Conservation (phyloP, 2,329 filamentous ascomycete genomes). For the Apiospora koreana region DNA sequence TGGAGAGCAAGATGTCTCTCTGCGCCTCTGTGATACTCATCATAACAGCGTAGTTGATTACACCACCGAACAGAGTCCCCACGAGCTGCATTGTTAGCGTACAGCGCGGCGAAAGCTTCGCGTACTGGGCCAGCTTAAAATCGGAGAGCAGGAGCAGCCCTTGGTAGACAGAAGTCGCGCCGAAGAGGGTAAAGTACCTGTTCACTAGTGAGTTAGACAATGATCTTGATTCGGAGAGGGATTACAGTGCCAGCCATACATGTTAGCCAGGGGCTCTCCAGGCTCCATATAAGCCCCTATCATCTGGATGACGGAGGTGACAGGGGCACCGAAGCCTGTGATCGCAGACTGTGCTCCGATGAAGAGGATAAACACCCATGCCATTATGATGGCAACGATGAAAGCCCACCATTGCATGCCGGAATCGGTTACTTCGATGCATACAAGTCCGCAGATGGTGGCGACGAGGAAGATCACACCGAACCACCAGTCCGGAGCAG, state of each 20-base stretch:
- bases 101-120: slow-evolving; percentile 13
- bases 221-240: neutral
- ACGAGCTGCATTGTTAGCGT: slow-evolving; percentile 27
- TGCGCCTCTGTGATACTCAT: slow-evolving; percentile 39
- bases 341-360: slow-evolving; percentile 40
- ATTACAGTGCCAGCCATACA: slow-evolving; percentile 20
- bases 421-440: slow-evolving; percentile 37
- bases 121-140: slow-evolving; percentile 22
- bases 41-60: slow-evolving; percentile 41
- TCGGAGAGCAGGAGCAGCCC: slow-evolving; percentile 33
- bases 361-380: slow-evolving; percentile 38
- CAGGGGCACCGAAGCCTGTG: slow-evolving; percentile 41
- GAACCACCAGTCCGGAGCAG: slow-evolving; percentile 46
- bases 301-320: slow-evolving; percentile 42
- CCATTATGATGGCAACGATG: slow-evolving; percentile 37
- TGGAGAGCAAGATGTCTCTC: slow-evolving; percentile 32
- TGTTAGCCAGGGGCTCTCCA: slow-evolving; percentile 40
- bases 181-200: slow-evolving; percentile 41
- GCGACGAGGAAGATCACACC: slow-evolving; percentile 33
- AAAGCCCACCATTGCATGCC: slow-evolving; percentile 45
- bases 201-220: neutral
- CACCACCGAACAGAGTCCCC: slow-evolving; percentile 35
- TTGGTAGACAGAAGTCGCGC: slow-evolving; percentile 34
- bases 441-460: slow-evolving; percentile 37
- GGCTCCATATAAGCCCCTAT: slow-evolving; percentile 49